These are phyloP conservation scores for Botrytis paeoniae DNA, from an alignment of 2,329 filamentous ascomycete genomes.

Conservation along the genomic window DNA sequence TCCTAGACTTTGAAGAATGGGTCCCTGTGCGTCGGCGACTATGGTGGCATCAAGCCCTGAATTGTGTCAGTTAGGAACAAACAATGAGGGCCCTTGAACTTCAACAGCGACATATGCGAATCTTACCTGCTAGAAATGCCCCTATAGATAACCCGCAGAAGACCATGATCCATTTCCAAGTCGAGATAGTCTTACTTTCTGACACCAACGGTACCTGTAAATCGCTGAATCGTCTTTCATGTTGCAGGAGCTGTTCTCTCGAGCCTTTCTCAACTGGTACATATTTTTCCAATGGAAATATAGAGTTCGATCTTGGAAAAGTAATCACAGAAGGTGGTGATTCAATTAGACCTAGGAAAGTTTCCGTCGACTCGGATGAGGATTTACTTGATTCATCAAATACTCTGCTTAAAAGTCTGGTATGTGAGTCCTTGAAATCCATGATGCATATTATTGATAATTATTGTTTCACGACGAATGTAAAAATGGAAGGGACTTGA, in stretches of 20 bases:
- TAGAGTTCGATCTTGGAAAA: not conserved
- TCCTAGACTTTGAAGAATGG: slow-evolving; percentile 31
- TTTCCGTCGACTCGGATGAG: not conserved
- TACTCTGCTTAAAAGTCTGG: not conserved
- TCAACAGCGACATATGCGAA: not conserved
- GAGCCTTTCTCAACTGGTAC: not conserved
- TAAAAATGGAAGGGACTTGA: not conserved
- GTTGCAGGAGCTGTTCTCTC: not conserved
- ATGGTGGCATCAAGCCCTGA: slow-evolving; percentile 9
- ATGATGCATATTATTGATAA: not conserved
- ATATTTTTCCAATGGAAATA: not conserved
- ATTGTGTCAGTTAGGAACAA: not conserved
- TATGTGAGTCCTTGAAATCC: not conserved
- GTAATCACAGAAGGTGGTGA: not conserved
- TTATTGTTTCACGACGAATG: no score
- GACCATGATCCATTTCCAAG: not conserved
- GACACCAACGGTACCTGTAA: no score
- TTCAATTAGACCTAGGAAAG: not conserved
- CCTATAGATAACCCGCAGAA: not conserved
- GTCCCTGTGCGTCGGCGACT: slow-evolving; percentile 30
- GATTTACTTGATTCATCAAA: not conserved
- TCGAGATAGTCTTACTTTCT: not conserved
- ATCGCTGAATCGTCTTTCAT: not conserved
- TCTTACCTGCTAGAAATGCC: not conserved
- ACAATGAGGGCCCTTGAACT: not conserved